Evolutionary conservation across 208 protist species (phyloP).

Genomic region (Leishmania mexicana): DNA sequence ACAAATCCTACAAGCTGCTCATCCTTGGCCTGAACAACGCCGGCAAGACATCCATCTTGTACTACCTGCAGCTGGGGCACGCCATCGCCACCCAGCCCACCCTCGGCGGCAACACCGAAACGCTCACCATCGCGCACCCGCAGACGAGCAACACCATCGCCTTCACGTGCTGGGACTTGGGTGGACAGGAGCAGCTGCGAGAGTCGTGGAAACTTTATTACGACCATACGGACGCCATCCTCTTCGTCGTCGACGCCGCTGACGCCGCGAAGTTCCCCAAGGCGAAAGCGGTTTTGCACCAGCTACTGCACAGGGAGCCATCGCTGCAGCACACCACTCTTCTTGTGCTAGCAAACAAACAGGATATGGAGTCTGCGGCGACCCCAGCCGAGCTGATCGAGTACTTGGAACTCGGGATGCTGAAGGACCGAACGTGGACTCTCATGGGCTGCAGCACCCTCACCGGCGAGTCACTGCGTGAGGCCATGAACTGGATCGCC

Average conservation of each 20-base stretch:
- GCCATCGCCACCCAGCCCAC: constrained; percentile 97
- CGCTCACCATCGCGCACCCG: constrained; percentile 97
- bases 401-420: constrained; percentile 82
- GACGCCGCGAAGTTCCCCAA: constrained; percentile 76
- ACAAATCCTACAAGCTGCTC: constrained; percentile 85
- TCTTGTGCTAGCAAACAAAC: constrained; percentile 97
- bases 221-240: constrained; percentile 93
- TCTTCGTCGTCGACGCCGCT: constrained; percentile 94
- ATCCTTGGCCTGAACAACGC: constrained; percentile 97
- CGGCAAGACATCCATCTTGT: constrained; percentile 98
- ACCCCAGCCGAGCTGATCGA: constrained; percentile 84
- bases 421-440: constrained; percentile 93
- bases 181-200: constrained; percentile 92
- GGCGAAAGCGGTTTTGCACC: constrained; percentile 84
- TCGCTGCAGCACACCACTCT: constrained; percentile 83
- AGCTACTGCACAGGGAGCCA: constrained; percentile 83
- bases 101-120: constrained; percentile 97
- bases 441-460: constrained; percentile 94
- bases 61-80: constrained; percentile 97
- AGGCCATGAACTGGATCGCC: constrained; percentile 93
- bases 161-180: constrained; percentile 98
- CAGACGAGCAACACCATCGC: constrained; percentile 70
- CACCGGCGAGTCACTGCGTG: constrained; percentile 89
- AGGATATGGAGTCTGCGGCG: constrained; percentile 91
- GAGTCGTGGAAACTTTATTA: constrained; percentile 97